These are phyloP conservation scores for Rhodotorula sphaerocarpa DNA, from an alignment of 768 basidiomycete genomes.

Conservation along the genomic window DNA sequence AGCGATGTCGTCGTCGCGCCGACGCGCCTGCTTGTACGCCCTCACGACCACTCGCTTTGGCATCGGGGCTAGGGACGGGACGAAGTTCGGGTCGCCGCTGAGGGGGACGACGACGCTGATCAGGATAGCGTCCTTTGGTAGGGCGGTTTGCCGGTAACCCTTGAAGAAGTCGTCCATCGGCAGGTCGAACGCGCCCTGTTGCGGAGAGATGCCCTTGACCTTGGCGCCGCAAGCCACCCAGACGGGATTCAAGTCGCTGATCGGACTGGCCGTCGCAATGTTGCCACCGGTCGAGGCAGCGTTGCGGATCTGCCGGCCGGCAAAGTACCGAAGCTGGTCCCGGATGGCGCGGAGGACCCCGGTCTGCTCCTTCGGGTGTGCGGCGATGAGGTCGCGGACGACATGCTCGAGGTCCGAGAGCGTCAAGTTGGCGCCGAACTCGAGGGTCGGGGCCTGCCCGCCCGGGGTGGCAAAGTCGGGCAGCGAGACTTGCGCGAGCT, in stretches of 20 bases:
- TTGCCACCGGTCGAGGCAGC: slow-evolving; percentile 37
- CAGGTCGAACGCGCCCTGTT: slow-evolving; percentile 11
- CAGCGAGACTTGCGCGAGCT: slow-evolving; percentile 12
- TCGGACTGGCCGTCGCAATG: slow-evolving; percentile 36
- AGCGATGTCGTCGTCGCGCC: slow-evolving; percentile 40
- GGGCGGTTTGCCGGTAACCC: slow-evolving; percentile 37
- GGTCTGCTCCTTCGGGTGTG: background rate
- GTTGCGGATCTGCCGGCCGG: slow-evolving; percentile 38
- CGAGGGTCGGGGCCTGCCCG: slow-evolving; percentile 2
- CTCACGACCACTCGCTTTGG: slow-evolving; percentile 20
- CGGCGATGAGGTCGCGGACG: slow-evolving; percentile 5
- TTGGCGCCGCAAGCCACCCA: slow-evolving; percentile 36
- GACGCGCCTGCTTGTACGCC: slow-evolving; percentile 40
- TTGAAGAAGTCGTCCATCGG: slow-evolving; percentile 34
- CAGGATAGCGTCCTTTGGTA: slow-evolving; percentile 35
- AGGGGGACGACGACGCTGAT: slow-evolving; percentile 34
- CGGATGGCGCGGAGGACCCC: slow-evolving; percentile 28
- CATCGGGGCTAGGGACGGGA: background rate
- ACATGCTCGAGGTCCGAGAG: slow-evolving; percentile 27
- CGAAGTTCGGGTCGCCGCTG: background rate
- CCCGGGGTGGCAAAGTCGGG: slow-evolving; percentile 8
- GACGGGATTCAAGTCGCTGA: slow-evolving; percentile 38
- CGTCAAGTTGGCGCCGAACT: slow-evolving; percentile 31
- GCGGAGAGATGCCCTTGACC: slow-evolving; percentile 7
- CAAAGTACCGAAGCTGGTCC: slow-evolving; percentile 37